phyloP scores from a whole-genome alignment of 139 green algal species.

The Volvox africanus region DNA sequence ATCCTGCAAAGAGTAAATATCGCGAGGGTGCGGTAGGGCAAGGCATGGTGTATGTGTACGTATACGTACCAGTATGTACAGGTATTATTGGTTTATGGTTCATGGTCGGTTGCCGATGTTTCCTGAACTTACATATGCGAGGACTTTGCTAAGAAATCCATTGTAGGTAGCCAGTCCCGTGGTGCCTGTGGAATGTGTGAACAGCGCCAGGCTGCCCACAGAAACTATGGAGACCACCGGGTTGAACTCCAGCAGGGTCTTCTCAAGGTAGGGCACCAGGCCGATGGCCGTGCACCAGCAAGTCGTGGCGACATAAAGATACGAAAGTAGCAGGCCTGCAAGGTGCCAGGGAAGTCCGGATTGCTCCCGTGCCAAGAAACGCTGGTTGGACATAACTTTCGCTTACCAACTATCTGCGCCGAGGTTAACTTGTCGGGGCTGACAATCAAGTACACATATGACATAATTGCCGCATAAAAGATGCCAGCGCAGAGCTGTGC shows the following conservation, averaged over 20 bases:
- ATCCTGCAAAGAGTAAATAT: conserved; percentile 23
- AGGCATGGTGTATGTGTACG: no score
- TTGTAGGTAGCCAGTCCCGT: conserved; percentile 21
- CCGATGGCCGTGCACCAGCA: conserved; percentile 45
- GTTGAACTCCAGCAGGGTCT: conserved; percentile 42
- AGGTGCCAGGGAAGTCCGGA: background rate
- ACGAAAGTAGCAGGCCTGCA: conserved; percentile 49
- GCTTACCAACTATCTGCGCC: conserved; percentile 28
- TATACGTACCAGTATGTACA: no score
- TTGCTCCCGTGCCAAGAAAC: background rate
- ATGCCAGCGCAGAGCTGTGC: conserved; percentile 32
- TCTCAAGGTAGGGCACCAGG: conserved; percentile 52
- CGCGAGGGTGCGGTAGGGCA: no score
- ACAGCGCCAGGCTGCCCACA: conserved; percentile 14
- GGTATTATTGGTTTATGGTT: no score
- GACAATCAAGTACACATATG: conserved; percentile 20
- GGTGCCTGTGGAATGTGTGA: conserved; percentile 1
- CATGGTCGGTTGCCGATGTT: no score
- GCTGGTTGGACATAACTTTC: background rate
- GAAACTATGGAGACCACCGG: conserved; percentile 23
- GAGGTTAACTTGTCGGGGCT: conserved; percentile 14
- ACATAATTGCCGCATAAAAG: conserved; percentile 27
- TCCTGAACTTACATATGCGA: conserved; percentile 35
- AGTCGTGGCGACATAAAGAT: conserved; percentile 35
- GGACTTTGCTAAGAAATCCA: conserved; percentile 19